Evolutionary conservation across 2,329 filamentous ascomycete species (phyloP).

Genomic region (Huntiella omanensis): DNA sequence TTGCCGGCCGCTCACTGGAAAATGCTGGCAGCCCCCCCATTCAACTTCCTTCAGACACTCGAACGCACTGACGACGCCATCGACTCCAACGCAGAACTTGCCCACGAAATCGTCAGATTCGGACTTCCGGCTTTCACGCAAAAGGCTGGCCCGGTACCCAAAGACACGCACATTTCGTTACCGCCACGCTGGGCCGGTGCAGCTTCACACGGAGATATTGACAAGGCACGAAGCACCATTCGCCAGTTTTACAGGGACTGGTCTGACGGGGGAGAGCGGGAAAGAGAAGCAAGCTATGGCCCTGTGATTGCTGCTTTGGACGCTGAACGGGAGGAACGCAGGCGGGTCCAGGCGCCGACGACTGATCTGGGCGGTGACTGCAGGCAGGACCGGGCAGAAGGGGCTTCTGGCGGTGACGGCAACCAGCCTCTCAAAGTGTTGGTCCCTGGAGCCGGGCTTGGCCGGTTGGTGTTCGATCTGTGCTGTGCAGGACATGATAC

Average conservation of each 20-base stretch:
- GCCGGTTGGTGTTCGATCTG: slow-evolving; percentile 75
- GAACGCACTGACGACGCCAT: slow-evolving; percentile 71
- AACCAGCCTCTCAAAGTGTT: slow-evolving; percentile 41
- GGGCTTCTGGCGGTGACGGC: too few relatives aligned
- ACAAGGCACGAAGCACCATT: slow-evolving; percentile 83
- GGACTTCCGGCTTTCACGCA: slow-evolving; percentile 45
- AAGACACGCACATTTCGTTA: slow-evolving; percentile 23
- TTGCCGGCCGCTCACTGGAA: slow-evolving; percentile 70
- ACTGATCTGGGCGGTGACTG: too few relatives aligned
- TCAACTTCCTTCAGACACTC: slow-evolving; percentile 64
- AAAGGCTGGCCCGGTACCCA: neutral
- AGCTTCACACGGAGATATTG: slow-evolving; percentile 56
- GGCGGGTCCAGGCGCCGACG: neutral
- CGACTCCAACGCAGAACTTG: slow-evolving; percentile 68
- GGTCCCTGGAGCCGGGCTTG: slow-evolving; percentile 77
- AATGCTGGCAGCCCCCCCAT: slow-evolving; percentile 61
- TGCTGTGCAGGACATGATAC: slow-evolving; percentile 51
- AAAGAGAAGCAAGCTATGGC: slow-evolving; percentile 59
- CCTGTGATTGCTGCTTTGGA: slow-evolving; percentile 52
- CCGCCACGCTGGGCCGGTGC: slow-evolving; percentile 48
- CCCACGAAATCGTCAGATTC: slow-evolving; percentile 54
- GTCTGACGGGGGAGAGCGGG: slow-evolving; percentile 56
- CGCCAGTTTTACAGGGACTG: slow-evolving; percentile 93
- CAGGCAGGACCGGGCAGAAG: neutral
- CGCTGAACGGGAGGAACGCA: slow-evolving; percentile 21